Percentiles rank a stretch among this genome's conserved stretches.
These are phyloP conservation scores for Linnemannia elongata DNA, from an alignment of 192 early-diverging fungal species.

Conservation along the genomic window DNA sequence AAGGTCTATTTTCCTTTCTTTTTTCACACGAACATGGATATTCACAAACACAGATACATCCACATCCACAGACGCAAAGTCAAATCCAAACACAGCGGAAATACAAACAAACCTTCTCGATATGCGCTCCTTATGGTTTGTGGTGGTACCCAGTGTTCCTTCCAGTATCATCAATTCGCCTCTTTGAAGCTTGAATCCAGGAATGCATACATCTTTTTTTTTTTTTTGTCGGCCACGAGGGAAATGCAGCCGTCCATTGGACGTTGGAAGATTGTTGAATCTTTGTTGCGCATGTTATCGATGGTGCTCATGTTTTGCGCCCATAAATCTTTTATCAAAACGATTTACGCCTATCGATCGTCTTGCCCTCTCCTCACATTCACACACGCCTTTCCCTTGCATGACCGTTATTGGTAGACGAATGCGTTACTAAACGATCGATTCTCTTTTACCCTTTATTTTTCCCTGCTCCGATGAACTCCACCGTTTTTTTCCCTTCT, in stretches of 20 bases:
- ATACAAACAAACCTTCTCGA: no score
- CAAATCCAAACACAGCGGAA: neutral
- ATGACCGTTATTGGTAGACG: neutral
- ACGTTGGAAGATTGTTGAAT: neutral
- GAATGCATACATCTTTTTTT: neutral
- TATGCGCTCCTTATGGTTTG: neutral
- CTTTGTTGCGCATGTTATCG: slow-evolving; percentile 2
- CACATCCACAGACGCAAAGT: neutral
- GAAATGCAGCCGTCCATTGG: neutral
- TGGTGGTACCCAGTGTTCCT: neutral
- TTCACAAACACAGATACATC: neutral
- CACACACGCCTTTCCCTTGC: no score
- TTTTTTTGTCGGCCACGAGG: neutral
- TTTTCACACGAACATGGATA: neutral
- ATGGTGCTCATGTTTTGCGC: neutral
- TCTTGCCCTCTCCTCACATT: neutral
- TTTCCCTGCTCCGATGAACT: neutral
- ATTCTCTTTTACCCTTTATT: neutral
- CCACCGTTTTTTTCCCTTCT: slow-evolving; percentile 55
- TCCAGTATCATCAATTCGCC: neutral
- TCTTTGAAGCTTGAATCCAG: neutral
- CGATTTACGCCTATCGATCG: neutral
- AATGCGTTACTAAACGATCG: neutral
- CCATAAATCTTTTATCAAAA: neutral
- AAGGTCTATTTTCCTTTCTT: slow-evolving; percentile 7